Percentiles rank a stretch among this genome's conserved stretches.
phyloP scores from a whole-genome alignment of 768 basidiomycete genomes.

The Ramaria sp. region DNA sequence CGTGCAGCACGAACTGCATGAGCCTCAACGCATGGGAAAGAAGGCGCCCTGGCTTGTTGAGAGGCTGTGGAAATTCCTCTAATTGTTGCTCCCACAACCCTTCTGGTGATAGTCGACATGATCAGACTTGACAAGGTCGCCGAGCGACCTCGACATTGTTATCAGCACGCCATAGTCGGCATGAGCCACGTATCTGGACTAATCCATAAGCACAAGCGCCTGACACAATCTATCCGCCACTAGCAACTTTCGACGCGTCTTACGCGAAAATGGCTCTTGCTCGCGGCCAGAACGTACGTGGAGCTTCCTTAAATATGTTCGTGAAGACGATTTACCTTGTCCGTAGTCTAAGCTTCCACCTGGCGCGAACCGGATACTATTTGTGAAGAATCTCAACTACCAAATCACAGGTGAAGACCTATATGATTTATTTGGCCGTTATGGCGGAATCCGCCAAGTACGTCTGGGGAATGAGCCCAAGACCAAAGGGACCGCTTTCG shows the following conservation, averaged over 20 bases:
- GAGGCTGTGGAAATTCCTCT: background rate
- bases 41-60: constrained; percentile 13
- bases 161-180: background rate
- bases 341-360: constrained; percentile 76
- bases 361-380: constrained; percentile 84
- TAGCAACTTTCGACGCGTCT: background rate
- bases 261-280: constrained; percentile 2
- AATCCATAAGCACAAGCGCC: background rate
- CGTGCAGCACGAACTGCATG: constrained; percentile 62
- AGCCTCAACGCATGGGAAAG: constrained; percentile 73
- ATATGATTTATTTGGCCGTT: constrained; percentile 95
- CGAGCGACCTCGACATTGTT: background rate
- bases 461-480: constrained; percentile 87
- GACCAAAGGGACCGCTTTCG: constrained; percentile 92
- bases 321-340: background rate
- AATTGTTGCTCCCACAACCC: background rate
- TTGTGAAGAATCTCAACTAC: constrained; percentile 90
- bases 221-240: background rate
- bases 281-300: constrained; percentile 8
- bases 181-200: background rate
- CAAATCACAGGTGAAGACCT: constrained; percentile 88
- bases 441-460: constrained; percentile 93
- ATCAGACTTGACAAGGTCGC: background rate
- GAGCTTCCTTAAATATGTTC: background rate
- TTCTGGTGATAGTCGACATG: background rate